Base-by-base conservation (phyloP, 1,139 yeast species). In the Sugiyamaella xylanicola region DNA sequence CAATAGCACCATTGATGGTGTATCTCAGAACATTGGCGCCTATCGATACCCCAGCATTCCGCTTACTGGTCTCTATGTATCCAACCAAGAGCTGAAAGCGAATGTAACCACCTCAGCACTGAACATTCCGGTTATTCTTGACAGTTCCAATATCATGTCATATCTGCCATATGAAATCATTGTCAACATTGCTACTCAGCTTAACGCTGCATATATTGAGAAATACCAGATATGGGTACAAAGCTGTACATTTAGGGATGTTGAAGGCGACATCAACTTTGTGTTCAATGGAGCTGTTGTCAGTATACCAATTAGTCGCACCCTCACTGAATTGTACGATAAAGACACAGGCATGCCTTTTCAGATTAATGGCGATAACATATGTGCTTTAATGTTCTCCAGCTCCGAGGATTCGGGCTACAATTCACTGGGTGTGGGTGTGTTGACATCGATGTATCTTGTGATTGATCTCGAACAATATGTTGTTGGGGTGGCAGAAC, bases 161-260 rank as follows among this genome's bases (percentile, higher is more conserved):
- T 81, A 76, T 64, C 69, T 88, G 48, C 96, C 96, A 0, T 72
- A 80, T 51, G 77, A 79, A 46, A 68, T 82, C 2, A 74, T 88
- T 49, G 78, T 87, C 50, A 82, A 82, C 63, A 70, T 89, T 42
- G 93, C 95, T 0, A 75, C 86, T 17, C 95, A 88, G 71, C 74
- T 86, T 21, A 85, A 86, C 64, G 96, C 96, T 0, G 80, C 77
- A 60, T 88, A 82, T 68, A 77, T 81, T 5, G 66, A 73, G 2
- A 77, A 78, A 15, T 65, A 77, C 5, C 75, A 74, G 20, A 61
- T 79, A 21, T 88, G 96, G 96, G 68, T 87, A 19, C 87, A 86
- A 22, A 80, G 80, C 58, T 89, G 96, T 72, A 64, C 73, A 11
- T 70, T 79, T 49, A 77, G 75, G 2, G 71, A 75, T n/a, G 65